Conservation (phyloP, 2,329 filamentous ascomycete genomes). For the Fusarium piperis region DNA sequence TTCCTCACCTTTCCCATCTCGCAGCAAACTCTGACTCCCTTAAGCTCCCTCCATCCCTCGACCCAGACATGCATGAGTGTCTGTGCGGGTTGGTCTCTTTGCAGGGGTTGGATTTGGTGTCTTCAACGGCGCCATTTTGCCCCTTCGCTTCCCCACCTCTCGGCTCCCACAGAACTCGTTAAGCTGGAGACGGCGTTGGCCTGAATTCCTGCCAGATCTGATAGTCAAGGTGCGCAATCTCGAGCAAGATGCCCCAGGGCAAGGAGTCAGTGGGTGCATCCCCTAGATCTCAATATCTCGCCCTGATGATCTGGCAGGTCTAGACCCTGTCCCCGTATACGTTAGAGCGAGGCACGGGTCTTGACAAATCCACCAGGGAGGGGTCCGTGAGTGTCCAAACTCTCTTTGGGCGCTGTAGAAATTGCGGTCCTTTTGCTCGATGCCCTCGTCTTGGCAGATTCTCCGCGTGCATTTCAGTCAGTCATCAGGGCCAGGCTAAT, state of each 20-base stretch:
- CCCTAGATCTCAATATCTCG: not conserved
- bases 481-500: not conserved
- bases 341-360: not conserved
- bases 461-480: not conserved
- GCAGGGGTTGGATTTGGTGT: not conserved
- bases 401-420: not conserved
- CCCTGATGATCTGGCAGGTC: not conserved
- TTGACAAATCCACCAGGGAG: not conserved
- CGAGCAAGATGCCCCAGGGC: not conserved
- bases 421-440: not conserved
- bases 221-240: not conserved
- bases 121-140: not conserved
- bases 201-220: not conserved
- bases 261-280: not conserved
- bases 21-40: not conserved
- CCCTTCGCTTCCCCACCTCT: not conserved
- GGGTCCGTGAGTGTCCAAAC: not conserved
- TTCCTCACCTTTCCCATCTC: not conserved
- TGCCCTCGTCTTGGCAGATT: not conserved
- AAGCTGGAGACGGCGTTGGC: not conserved
- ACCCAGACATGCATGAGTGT: not conserved
- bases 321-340: not conserved
- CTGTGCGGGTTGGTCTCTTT: not conserved
- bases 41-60: not conserved
- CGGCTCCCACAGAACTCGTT: not conserved